These are phyloP conservation scores for Diospyros kaki DNA, from an alignment of 148 eudicot genomes.

Conservation along the genomic window DNA sequence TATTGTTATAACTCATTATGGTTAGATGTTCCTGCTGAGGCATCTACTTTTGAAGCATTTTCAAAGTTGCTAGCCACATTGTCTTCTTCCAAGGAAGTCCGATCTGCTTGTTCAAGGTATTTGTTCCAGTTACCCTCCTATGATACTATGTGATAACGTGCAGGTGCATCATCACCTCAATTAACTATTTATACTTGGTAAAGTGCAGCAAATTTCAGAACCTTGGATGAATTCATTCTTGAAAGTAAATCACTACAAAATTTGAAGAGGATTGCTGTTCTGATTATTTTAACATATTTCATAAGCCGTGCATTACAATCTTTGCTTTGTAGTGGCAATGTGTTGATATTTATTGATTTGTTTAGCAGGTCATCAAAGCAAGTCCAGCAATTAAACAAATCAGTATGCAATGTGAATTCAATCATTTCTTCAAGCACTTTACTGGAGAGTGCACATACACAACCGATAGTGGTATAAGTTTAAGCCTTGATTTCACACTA, in stretches of 20 bases:
- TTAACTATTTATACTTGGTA: not conserved
- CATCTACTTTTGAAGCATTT: constrained; percentile 95
- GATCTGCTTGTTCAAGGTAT: constrained; percentile 77
- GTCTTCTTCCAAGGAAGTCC: constrained; percentile 92
- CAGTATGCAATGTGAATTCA: constrained; percentile 86
- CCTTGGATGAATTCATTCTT: not conserved
- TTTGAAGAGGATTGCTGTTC: not conserved
- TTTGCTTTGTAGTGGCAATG: not conserved
- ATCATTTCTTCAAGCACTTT: constrained; percentile 72
- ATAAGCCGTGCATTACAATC: not conserved
- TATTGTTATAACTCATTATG: constrained; percentile 83
- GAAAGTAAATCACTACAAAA: not conserved
- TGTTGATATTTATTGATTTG: constrained; percentile 10
- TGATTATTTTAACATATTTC: not conserved
- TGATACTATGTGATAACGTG: not conserved
- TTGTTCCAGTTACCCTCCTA: constrained; percentile 6
- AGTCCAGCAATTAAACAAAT: constrained; percentile 71
- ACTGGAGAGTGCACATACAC: constrained; percentile 68
- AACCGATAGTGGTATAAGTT: constrained; percentile 47
- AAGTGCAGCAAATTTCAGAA: not conserved
- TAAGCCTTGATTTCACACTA: not conserved
- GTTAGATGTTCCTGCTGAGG: constrained; percentile 73
- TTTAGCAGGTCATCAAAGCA: constrained; percentile 76
- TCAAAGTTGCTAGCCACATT: constrained; percentile 81
- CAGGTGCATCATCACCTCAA: not conserved